A percentile compares a stretch with the other conserved stretches of the same genome.
These are phyloP conservation scores for Neopestalotiopsis clavispora DNA, from an alignment of 2,329 filamentous ascomycete genomes.

Conservation along the genomic window DNA sequence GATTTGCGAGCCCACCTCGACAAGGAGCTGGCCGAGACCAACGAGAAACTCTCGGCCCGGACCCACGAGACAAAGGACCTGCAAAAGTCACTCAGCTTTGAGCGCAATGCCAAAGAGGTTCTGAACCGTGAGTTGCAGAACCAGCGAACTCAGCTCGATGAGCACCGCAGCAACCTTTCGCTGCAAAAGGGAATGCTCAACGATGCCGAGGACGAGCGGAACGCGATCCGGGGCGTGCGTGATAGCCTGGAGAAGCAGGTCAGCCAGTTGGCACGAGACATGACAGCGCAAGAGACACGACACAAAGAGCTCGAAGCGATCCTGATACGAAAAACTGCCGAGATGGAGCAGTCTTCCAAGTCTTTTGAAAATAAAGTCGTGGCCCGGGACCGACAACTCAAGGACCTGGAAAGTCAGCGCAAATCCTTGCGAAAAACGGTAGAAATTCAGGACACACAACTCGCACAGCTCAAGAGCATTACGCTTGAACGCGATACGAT, in stretches of 20 bases:
- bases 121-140: conserved; percentile 38
- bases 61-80: conserved; percentile 35
- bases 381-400: conserved; percentile 33
- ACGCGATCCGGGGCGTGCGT: conserved; percentile 33
- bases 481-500: conserved; percentile 30
- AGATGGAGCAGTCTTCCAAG: conserved; percentile 26
- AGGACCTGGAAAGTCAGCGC: conserved; percentile 28
- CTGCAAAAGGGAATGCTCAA: conserved; percentile 34
- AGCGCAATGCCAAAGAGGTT: conserved; percentile 38
- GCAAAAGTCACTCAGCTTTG: conserved; percentile 31
- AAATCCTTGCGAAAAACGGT: conserved; percentile 25
- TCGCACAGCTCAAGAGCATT: conserved; percentile 25
- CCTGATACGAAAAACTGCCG: conserved; percentile 30
- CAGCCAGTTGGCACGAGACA: conserved; percentile 28
- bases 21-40: conserved; percentile 35
- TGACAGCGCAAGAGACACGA: conserved; percentile 27
- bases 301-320: conserved; percentile 31
- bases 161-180: conserved; percentile 40
- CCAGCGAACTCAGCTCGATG: conserved; percentile 40
- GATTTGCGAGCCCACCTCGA: conserved; percentile 34
- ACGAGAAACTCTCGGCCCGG: conserved; percentile 33
- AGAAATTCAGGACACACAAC: conserved; percentile 25
- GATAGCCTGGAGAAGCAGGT: conserved; percentile 32
- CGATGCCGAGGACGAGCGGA: conserved; percentile 39
- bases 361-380: conserved; percentile 31